Evolutionary conservation across 2,329 filamentous ascomycete species (phyloP), one percentile per base, ranked within the genome.

Genomic region (Hirsutella thompsonii): DNA sequence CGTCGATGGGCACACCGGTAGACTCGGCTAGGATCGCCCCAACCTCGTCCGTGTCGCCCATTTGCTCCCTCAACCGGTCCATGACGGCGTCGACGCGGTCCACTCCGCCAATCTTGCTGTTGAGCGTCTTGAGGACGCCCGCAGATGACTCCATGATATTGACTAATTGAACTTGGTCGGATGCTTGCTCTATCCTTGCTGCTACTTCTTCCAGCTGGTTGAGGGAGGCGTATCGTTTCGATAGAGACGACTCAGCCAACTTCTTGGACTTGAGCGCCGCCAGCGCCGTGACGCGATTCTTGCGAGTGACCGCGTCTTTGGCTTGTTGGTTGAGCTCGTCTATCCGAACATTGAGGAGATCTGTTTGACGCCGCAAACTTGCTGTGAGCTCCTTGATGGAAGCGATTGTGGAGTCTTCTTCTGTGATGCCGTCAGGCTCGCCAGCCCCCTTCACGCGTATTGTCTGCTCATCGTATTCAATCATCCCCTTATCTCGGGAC

Each of bases 191-290:
- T 40, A 98, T 84, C 54, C 81, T 83, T n/a, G 71, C 62, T 41
- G 87, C 83, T 0, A 93, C 80, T 46, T 85, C 79, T 60, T 96
- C 88, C 1, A 98, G 72, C 59, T 94, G 88, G 34, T 70, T 67
- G 2, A 94, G 72, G 0, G 84, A 84, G 8, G 79, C 78, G 23
- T 81, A 76, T 11, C 89, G 79, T 47, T 79, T 76, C 23, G 76
- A 67, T 0, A 96, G 70, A 10, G 79, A 83, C 2, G 74, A 66
- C 58, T 95, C 88, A 21, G 83, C 79, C 8, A 84, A 66, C 59
- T 92, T 95, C 66, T 87, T 94, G 5, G 79, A 83, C 39, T 82
- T 81, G 11, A 98, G 71, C 0, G 86, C 80, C 1, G 83, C 81
- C 26, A 90, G 72, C 9, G 90, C 92, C 0, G 80, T 72, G 20